phyloP scores from a whole-genome alignment of 345 rosid species.

The Turritis glabra region DNA sequence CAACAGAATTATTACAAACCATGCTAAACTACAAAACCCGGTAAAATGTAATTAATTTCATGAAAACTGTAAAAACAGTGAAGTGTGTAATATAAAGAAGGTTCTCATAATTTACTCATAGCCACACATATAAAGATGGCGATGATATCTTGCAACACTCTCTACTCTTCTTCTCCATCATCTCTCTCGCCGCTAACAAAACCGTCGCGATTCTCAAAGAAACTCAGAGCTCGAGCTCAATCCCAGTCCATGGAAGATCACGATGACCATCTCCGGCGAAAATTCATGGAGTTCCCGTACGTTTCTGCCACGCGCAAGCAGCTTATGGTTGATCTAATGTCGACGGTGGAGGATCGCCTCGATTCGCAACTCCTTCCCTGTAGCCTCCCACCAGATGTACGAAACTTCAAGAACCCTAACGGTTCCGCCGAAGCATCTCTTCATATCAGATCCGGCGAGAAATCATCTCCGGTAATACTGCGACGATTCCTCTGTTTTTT shows the following conservation, averaged over 20 bases:
- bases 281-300: slow-evolving; percentile 66
- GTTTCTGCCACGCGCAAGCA: slow-evolving; percentile 52
- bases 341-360: slow-evolving; percentile 66
- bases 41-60: background rate
- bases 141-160: slow-evolving; percentile 36
- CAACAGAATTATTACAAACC: background rate
- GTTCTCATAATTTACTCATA: background rate
- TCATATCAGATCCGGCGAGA: slow-evolving; percentile 57
- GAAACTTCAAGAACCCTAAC: slow-evolving; percentile 50
- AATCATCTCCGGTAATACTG: slow-evolving; percentile 51
- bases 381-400: slow-evolving; percentile 62
- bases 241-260: slow-evolving; percentile 43
- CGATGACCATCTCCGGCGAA: slow-evolving; percentile 42
- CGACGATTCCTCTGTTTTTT: background rate
- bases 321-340: slow-evolving; percentile 65
- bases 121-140: slow-evolving; percentile 49
- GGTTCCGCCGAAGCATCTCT: slow-evolving; percentile 66
- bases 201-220: slow-evolving; percentile 17
- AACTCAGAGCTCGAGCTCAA: slow-evolving; percentile 25
- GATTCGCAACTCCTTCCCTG: slow-evolving; percentile 59
- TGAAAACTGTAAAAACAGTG: background rate
- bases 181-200: slow-evolving; percentile 3
- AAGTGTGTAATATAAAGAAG: background rate
- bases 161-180: slow-evolving; percentile 27
- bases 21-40: background rate